Percentiles rank a stretch among this genome's conserved stretches.
Conservation (phyloP, 2,329 filamentous ascomycete species). For the Paecilomyces formosus region DNA sequence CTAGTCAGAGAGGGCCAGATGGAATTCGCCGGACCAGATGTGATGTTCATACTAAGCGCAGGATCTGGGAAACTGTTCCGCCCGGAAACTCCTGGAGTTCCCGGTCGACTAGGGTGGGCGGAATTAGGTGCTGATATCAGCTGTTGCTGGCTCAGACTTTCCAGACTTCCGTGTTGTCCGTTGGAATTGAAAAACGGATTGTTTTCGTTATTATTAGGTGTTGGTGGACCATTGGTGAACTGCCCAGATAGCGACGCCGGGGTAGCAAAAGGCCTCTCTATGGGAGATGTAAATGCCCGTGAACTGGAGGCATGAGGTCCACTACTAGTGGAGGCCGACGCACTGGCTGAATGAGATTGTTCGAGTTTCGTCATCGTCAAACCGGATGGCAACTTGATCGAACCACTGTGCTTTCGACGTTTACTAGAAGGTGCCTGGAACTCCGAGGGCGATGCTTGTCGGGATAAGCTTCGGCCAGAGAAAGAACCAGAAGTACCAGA, state of each 20-base stretch:
- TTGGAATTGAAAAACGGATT: slow-evolving; percentile 50
- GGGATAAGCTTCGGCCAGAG: slow-evolving; percentile 58
- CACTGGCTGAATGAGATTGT: slow-evolving; percentile 37
- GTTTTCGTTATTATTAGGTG: slow-evolving; percentile 58
- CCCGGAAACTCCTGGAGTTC: slow-evolving; percentile 53
- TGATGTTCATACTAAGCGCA: slow-evolving; percentile 18
- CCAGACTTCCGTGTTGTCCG: slow-evolving; percentile 57
- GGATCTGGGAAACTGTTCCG: slow-evolving; percentile 36
- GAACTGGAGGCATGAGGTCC: slow-evolving; percentile 35
- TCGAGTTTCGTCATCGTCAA: slow-evolving; percentile 79
- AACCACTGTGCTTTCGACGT: slow-evolving; percentile 71
- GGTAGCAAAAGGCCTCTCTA: slow-evolving; percentile 42
- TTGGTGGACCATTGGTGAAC: slow-evolving; percentile 56
- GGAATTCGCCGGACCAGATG: slow-evolving; percentile 41
- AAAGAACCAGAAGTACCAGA: slow-evolving; percentile 40
- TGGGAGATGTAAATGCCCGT: slow-evolving; percentile 27
- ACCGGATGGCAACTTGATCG: slow-evolving; percentile 61
- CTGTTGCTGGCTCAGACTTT: slow-evolving; percentile 56
- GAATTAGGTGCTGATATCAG: slow-evolving; percentile 67
- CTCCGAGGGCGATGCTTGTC: slow-evolving; percentile 64
- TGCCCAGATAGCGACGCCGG: slow-evolving; percentile 34
- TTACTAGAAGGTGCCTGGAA: slow-evolving; percentile 62
- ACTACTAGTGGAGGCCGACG: slow-evolving; percentile 31
- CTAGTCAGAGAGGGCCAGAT: slow-evolving; percentile 48
- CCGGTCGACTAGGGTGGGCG: slow-evolving; percentile 67